Evolutionary conservation across 2,329 filamentous ascomycete species (phyloP).

Genomic region (Microdochium nivale): DNA sequence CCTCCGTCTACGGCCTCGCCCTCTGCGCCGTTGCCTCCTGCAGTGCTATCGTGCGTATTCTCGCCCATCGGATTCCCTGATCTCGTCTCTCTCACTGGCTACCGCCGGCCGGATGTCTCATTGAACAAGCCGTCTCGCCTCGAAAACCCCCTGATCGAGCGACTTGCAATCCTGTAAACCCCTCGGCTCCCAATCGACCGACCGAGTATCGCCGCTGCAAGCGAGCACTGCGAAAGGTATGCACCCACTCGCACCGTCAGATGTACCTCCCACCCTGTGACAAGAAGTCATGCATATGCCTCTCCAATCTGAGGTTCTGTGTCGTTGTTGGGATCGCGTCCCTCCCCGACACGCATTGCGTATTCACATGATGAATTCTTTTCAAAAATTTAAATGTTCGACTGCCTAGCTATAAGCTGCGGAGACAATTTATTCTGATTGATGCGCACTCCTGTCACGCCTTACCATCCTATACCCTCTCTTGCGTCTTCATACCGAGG

Average conservation of each 20-base stretch:
- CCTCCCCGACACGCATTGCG: not conserved
- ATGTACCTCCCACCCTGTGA: too few species aligned
- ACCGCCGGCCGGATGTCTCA: not conserved
- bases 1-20: not conserved
- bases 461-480: not conserved
- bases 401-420: constrained; percentile 20
- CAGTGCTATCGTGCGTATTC: not conserved
- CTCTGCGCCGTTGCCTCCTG: not conserved
- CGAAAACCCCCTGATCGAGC: too few species aligned
- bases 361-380: constrained; percentile 16
- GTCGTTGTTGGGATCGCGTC: too few species aligned
- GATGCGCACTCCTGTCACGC: not conserved
- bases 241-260: too few species aligned
- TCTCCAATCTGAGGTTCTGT: too few species aligned
- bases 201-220: not conserved
- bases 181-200: not conserved
- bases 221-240: too few species aligned
- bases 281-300: too few species aligned
- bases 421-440: constrained; percentile 17
- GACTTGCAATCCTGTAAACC: not conserved
- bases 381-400: constrained; percentile 20
- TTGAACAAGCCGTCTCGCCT: not conserved
- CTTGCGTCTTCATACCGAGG: too few species aligned
- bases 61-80: not conserved
- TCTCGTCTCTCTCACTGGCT: not conserved